Evolutionary conservation across 495 filamentous ascomycete genomes (phyloP), one percentile per base, ranked within the genome.

Genomic region (Daldinia bambusicola): DNA sequence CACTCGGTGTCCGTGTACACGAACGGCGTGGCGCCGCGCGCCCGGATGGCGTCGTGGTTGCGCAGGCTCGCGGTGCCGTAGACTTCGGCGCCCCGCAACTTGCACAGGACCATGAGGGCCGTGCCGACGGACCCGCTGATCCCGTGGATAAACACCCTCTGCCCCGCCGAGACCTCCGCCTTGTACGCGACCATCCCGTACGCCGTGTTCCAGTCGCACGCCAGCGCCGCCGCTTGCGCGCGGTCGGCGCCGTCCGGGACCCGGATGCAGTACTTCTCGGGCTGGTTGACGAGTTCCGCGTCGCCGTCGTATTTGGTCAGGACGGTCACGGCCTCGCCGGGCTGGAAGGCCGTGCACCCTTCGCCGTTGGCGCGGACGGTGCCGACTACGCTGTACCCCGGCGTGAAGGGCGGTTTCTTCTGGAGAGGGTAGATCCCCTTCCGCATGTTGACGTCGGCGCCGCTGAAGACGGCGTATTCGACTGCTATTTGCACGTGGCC

Each of bases 361-460:
- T 69, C 40, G 10, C 81, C 80, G 61, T 71, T 72, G 10, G 66
- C 63, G 41, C 52, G 58, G 20, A 83, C 76, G 16, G 64, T 74
- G 32, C 82, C 82, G 18, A 80, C 72, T n/a, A 82, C 58, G 50
- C 67, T 77, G 72, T 83, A 83, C 61, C 81, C 80, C 0, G 81
- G 80, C 0, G 81, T 83, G 4, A 84, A 66, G 3, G 82, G 81
- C 1, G 80, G 76, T 13, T 74, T 72, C 37, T 73, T 76, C 66
- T 81, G 77, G 36, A 80, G 61, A 4, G 80, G 81, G 45, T 83
- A 83, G n/a, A 38, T 57, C 30, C 81, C 81, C 34, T 74, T 70
- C 8, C 80, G 78, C 81, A 84, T 84, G 64, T 76, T 78, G 71
- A 83, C 71, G 66, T 83, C 81, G 31, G 75, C 74, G 50, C 82